Evolutionary conservation across 1,284 basidiomycete genomes (phyloP), one percentile per base, ranked within the genome.

Genomic region (Taiwanofungus camphoratus): DNA sequence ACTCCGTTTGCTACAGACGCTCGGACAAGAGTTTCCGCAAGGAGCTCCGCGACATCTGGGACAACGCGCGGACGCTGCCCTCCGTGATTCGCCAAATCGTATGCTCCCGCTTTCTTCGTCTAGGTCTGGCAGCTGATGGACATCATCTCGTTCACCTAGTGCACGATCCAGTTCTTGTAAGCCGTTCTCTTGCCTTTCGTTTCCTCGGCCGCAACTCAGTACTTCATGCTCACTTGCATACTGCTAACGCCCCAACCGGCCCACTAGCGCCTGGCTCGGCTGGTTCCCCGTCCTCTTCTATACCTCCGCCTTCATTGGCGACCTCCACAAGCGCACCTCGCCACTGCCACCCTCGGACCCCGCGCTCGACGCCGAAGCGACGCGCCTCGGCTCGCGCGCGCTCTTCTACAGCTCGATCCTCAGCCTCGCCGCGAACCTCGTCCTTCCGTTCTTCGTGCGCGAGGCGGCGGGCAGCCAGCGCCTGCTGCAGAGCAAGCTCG

Each of bases 271-370:
- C 3, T 90, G 79, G 77, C 70, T 91, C 45, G 87, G 79, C 3
- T 94, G 92, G 92, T 94, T 92, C 55, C 92, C 92, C 0, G 69
- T 92, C 21, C 69, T 94, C 2, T 94, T 95, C 66, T 95, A 92
- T 68, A 85, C 83, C 0, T 85, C 86, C 1, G 69, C 89, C 11
- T 97, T 92, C 67, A 77, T 95, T 38, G 86, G 87, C 9, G 92
- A 94, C 55, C 75, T 94, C 11, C 82, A 95, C 70, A 86, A 82
- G 52, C 67, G 67, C 3, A 62, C 71, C 0, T 68, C 67, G 4
- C 62, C 67, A 3, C 15, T 55, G 16, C 46, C 63, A 0, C 57
- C 68, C 6, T 57, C 59, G 45, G 57, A 63, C 42, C 64, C 66
- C 27, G 49, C 50, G 41, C 54, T 65, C 5, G 55, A 59, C 4